Evolutionary conservation across 305 asterid genomes (phyloP).

Genomic region (Rubia tinctorum): DNA sequence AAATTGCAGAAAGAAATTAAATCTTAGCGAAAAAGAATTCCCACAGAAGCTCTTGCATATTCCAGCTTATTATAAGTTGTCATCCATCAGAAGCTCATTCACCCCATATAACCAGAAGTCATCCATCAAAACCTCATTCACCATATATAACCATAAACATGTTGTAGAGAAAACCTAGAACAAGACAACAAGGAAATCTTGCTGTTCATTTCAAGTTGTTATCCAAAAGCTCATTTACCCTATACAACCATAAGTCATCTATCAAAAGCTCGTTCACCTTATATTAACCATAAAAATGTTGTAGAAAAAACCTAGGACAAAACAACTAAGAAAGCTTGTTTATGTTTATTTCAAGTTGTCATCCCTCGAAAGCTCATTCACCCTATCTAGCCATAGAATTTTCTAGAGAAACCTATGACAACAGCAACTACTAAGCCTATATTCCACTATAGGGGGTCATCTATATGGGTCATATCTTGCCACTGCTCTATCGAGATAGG

Average conservation of each 20-base stretch:
- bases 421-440: not conserved
- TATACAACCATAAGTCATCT: not conserved
- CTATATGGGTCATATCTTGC: not conserved
- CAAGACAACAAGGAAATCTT: not conserved
- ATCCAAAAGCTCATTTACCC: not conserved
- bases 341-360: not conserved
- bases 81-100: not conserved
- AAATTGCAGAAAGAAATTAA: not conserved
- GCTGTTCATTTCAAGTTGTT: too few relatives aligned
- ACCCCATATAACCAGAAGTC: not conserved
- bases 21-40: not conserved
- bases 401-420: not conserved
- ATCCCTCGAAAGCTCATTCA: not conserved
- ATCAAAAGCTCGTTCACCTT: not conserved
- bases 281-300: not conserved
- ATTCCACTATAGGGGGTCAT: not conserved
- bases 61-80: not conserved
- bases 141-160: not conserved
- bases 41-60: not conserved
- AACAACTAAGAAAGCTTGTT: not conserved
- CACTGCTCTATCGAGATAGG: not conserved
- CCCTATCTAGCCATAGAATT: not conserved
- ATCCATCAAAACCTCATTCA: not conserved
- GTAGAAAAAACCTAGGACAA: not conserved
- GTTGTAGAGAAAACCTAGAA: not conserved